A percentile compares a stretch with the other conserved stretches of the same genome.
These are phyloP conservation scores for Annulohypoxylon bovei DNA, from an alignment of 495 filamentous ascomycete species.

Conservation along the genomic window DNA sequence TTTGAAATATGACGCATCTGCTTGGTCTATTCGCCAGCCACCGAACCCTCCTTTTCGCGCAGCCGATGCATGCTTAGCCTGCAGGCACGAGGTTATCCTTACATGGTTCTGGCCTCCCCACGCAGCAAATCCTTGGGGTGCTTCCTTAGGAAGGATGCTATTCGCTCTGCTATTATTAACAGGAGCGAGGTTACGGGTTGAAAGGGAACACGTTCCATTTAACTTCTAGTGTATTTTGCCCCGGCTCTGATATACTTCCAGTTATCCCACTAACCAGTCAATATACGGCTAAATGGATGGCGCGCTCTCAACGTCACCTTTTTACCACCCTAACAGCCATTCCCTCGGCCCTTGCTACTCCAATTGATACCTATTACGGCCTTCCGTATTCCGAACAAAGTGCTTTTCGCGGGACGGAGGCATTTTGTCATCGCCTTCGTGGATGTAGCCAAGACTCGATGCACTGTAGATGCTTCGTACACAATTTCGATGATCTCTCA, in stretches of 20 bases:
- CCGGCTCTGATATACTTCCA: constrained; percentile 36
- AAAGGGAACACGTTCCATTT: constrained; percentile 35
- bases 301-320: constrained; percentile 39
- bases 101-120: constrained; percentile 21
- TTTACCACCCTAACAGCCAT: constrained; percentile 36
- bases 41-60: constrained; percentile 26
- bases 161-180: constrained; percentile 37
- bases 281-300: constrained; percentile 49
- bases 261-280: constrained; percentile 25
- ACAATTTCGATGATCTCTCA: constrained; percentile 36
- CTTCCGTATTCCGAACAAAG: constrained; percentile 46
- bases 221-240: constrained; percentile 38
- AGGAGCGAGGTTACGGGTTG: constrained; percentile 26
- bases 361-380: constrained; percentile 35
- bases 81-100: constrained; percentile 40
- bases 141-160: constrained; percentile 13
- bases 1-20: constrained; percentile 44
- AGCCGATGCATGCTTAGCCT: constrained; percentile 31
- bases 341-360: constrained; percentile 42
- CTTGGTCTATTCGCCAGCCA: constrained; percentile 36
- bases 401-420: constrained; percentile 35
- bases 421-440: constrained; percentile 26
- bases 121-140: constrained; percentile 16
- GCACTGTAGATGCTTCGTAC: constrained; percentile 38
- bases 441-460: constrained; percentile 39